phyloP scores from a whole-genome alignment of 1,284 basidiomycete species.

The Tylopilus sp. region DNA sequence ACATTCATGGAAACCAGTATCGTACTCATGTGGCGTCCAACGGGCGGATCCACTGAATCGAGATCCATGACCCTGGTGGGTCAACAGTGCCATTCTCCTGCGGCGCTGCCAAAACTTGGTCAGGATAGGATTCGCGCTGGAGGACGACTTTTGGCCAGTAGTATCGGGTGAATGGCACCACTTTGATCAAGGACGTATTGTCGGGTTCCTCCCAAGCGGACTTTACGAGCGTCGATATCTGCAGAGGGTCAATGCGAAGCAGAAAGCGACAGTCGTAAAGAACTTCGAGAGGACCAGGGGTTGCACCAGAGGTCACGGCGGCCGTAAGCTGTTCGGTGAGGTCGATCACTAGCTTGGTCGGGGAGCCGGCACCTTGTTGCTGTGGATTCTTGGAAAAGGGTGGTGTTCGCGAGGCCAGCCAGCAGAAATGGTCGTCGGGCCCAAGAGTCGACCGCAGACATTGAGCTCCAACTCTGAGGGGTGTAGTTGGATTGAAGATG shows the following conservation, averaged over 20 bases:
- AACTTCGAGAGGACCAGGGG: conserved; percentile 32
- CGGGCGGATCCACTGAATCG: conserved; percentile 45
- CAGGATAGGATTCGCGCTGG: conserved; percentile 15
- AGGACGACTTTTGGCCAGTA: conserved; percentile 47
- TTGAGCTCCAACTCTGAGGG: conserved; percentile 27
- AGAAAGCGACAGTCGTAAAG: conserved; percentile 61
- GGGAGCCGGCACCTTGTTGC: conserved; percentile 20
- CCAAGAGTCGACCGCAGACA: conserved; percentile 16
- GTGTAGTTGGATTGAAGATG: conserved; percentile 21
- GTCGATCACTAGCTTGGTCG: conserved; percentile 31
- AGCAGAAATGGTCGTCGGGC: conserved; percentile 23
- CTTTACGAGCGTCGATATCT: conserved; percentile 35
- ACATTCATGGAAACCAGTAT: not conserved
- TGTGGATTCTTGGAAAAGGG: conserved; percentile 31
- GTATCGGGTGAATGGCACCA: conserved; percentile 43
- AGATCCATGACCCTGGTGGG: conserved; percentile 41
- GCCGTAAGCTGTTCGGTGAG: conserved; percentile 35
- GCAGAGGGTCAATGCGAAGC: conserved; percentile 42
- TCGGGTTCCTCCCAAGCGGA: conserved; percentile 12
- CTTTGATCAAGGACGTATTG: conserved; percentile 25
- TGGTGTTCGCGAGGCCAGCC: conserved; percentile 31
- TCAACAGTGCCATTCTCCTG: conserved; percentile 4
- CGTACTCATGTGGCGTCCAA: conserved; percentile 38
- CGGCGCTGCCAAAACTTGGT: conserved; percentile 23
- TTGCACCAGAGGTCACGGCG: conserved; percentile 1